These are phyloP conservation scores for Cucurbita moschata DNA, from an alignment of 306 rosid genomes.

Conservation along the genomic window DNA sequence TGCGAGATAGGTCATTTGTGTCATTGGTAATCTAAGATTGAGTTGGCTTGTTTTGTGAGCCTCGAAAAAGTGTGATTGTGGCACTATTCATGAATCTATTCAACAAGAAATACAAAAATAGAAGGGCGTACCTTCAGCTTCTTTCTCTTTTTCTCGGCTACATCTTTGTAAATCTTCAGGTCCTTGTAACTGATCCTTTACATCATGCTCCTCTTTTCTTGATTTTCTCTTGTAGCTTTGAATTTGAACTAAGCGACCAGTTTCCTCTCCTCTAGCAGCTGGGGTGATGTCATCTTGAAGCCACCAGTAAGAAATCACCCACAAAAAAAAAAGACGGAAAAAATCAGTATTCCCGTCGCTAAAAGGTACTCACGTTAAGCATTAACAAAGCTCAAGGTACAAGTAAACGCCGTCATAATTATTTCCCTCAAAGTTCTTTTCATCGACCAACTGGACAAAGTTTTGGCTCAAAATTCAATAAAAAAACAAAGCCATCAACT, in stretches of 20 bases:
- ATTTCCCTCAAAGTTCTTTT: neutral
- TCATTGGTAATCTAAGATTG: too few species aligned
- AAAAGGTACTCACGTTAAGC: neutral
- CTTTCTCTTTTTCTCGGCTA: conserved; percentile 11
- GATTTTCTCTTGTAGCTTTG: conserved; percentile 14
- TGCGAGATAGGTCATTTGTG: too few species aligned
- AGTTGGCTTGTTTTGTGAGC: too few species aligned
- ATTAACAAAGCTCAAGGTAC: neutral
- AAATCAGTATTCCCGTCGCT: conserved; percentile 11
- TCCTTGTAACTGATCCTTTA: conserved; percentile 18
- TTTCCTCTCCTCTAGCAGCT: conserved; percentile 35
- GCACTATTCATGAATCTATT: neutral
- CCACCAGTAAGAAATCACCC: conserved; percentile 15
- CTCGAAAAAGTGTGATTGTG: too few species aligned
- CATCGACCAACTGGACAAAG: neutral
- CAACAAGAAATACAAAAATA: neutral
- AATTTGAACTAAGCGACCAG: conserved; percentile 23
- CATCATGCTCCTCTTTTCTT: conserved; percentile 16
- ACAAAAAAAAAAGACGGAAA: conserved; percentile 9
- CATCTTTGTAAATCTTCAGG: conserved; percentile 21
- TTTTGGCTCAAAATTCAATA: neutral
- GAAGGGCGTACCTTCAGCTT: conserved; percentile 33
- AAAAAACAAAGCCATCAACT: neutral
- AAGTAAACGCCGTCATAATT: neutral
- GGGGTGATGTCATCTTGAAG: conserved; percentile 63